Base-by-base conservation (phyloP, 805 yeast species). In the Metschnikowia lochheadii region DNA sequence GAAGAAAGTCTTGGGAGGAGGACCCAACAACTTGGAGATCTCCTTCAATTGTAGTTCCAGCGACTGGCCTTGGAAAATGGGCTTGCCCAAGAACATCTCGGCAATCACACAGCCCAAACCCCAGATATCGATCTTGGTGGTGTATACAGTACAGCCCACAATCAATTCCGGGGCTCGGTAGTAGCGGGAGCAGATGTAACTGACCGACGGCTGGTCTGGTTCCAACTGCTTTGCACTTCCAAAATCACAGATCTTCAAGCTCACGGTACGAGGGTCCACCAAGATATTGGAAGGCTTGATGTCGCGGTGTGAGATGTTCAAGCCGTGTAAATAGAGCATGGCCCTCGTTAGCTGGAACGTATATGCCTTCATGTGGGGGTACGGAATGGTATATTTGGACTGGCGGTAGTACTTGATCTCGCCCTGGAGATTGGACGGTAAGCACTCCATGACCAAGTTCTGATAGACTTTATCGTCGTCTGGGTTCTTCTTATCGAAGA, bases 81-180 rank as follows among this genome's bases (percentile, higher is more conserved):
- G 96, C 64, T 82, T 84, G 14, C 97, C 97, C 55, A 90, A 78
- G 50, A 86, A 77, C 88, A 94, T 84, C 69, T 94, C 99, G 13
- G 97, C 97, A 53, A 94, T 72, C 34, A 94, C 96, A 73, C 99
- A 92, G 1, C 98, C 99, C 52, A 92, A 75, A 15, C 97, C 96
- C 99, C 99, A 94, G 61, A 91, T 86, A 67, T 94, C 99, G 52
- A 94, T 92, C 63, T 90, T 88, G 2, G 95, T 85, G 3, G 95
- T 82, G 67, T 94, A 94, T 36, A 84, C 79, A 52, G 91, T 82
- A 59, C 90, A 86, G 1, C 99, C 99, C 49, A 94, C 83, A 63
- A 94, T 87, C 53, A 94, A 78, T 68, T 94, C 99, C 0, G 99
- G 99, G 1, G 98, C 96, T 59, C 97, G 80, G 69, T 91, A 91